Base-by-base conservation (phyloP, 257 asterid species). In the Penstemon barbatus region DNA sequence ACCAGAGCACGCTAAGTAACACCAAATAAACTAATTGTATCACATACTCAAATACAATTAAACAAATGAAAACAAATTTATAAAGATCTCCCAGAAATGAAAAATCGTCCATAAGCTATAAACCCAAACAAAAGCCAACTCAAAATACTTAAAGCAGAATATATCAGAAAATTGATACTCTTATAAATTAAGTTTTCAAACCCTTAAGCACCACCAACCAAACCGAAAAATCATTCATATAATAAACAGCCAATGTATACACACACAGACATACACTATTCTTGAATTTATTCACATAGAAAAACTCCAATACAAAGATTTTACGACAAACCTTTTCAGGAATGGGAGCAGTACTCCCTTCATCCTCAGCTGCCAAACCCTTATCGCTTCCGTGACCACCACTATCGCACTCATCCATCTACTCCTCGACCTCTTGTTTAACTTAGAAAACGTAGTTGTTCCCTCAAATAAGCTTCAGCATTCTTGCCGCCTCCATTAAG, bases 321-420 rank as follows among this genome's bases (percentile, higher is more conserved):
- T 43, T 3, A 12, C 11, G 50, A 61, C 77, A 18, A 63, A 91
- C 97, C 95, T 82, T 87, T 71, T 87, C 93, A 41, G 97, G 97
- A 72, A 91, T 71, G 49, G 97, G 97, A 68, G 95, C 88, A 18
- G 91, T 78, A 79, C 84, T 85, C 49, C 90, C 91, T 63, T 91
- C 95, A 33, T 86, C 92, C 53, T 86, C 91, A 42, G 84, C 87
- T 25, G 71, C 91, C 78, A 83, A 8, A 36, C 88, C 91, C 70
- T 85, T 86, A 45, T 79, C 91, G 58, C 95, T 82, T 25, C 92
- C 87, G 4, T 86, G 62, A 37, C 80, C 87, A 49, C 85, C 85
- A 57, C 83, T 79, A 46, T 57, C 83, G 51, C 74, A 39, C 46
- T 70, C 78, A 43, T 77, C 83, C 87, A 83, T 83, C 58, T 79